phyloP scores from a whole-genome alignment of 192 early-diverging fungal species.

The Coemansia sp. region DNA sequence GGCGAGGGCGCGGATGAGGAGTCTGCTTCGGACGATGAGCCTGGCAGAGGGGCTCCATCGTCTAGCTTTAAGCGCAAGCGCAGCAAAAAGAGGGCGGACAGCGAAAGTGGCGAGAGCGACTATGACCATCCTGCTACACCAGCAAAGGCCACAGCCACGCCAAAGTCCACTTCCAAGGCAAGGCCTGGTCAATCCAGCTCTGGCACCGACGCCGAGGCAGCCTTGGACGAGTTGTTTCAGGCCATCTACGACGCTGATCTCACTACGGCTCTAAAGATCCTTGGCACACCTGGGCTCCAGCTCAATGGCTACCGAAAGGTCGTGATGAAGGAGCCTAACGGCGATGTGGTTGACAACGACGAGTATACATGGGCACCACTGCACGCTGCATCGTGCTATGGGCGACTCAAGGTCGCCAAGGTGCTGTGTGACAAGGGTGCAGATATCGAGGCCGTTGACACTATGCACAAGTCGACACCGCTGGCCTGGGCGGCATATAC shows the following conservation, averaged over 20 bases:
- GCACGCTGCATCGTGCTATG: constrained; percentile 85
- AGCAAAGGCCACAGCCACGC: background rate
- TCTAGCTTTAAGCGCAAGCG: constrained; percentile 34
- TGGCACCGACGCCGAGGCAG: constrained; percentile 1
- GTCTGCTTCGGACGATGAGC: background rate
- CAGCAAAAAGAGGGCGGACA: constrained; percentile 12
- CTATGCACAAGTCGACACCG: constrained; percentile 79
- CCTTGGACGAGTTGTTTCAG: constrained; percentile 46
- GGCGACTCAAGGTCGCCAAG: constrained; percentile 63
- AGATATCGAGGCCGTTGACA: constrained; percentile 77
- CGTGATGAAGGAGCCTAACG: constrained; percentile 46
- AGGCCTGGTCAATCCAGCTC: background rate
- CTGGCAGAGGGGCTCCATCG: background rate
- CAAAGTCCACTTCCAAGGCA: constrained; percentile 7
- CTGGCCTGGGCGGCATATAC: constrained; percentile 90
- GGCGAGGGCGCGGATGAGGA: background rate
- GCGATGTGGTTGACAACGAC: constrained; percentile 53
- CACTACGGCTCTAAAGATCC: constrained; percentile 25
- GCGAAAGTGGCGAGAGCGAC: background rate
- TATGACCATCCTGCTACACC: background rate
- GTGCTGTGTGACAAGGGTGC: constrained; percentile 73
- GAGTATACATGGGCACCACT: constrained; percentile 80
- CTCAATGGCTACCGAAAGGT: constrained; percentile 44
- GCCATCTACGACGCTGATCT: constrained; percentile 51
- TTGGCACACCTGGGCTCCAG: constrained; percentile 30